phyloP scores from a whole-genome alignment of 352 stramenopile genomes.

The Phytophthora litchii region DNA sequence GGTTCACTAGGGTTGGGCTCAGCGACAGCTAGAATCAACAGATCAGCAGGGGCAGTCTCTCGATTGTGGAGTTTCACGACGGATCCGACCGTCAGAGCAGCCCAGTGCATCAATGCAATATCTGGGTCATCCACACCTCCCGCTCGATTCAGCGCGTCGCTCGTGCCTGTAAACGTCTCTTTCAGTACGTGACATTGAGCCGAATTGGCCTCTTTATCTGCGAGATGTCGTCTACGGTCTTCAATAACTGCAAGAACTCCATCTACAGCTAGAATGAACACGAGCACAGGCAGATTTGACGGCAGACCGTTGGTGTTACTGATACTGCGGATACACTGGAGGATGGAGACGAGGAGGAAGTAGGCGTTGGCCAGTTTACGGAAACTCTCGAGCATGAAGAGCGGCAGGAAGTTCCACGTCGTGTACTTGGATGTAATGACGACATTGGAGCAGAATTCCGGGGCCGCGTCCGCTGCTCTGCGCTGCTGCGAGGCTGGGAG shows the following conservation, averaged over 20 bases:
- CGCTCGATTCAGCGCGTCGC: slow-evolving; percentile 26
- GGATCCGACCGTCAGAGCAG: slow-evolving; percentile 77
- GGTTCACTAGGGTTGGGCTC: slow-evolving; percentile 70
- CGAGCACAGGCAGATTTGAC: slow-evolving; percentile 82
- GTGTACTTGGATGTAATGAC: slow-evolving; percentile 94
- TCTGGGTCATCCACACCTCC: slow-evolving; percentile 47
- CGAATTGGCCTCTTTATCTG: slow-evolving; percentile 88
- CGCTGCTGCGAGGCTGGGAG: slow-evolving; percentile 45
- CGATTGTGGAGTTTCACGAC: slow-evolving; percentile 84
- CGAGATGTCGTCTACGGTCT: slow-evolving; percentile 74
- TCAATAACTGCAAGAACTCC: slow-evolving; percentile 87
- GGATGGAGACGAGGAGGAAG: slow-evolving; percentile 90
- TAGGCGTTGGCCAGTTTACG: slow-evolving; percentile 92
- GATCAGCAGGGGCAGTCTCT: slow-evolving; percentile 80
- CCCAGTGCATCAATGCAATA: slow-evolving; percentile 70
- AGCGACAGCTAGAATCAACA: slow-evolving; percentile 82
- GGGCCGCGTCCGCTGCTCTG: slow-evolving; percentile 10
- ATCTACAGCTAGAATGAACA: slow-evolving; percentile 91
- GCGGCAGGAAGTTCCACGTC: slow-evolving; percentile 87
- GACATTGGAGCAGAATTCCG: slow-evolving; percentile 79
- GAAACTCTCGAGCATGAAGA: slow-evolving; percentile 89
- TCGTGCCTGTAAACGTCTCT: slow-evolving; percentile 50
- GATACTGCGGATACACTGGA: slow-evolving; percentile 83
- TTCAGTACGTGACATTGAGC: slow-evolving; percentile 63
- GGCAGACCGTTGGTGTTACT: slow-evolving; percentile 85